Conservation (phyloP, 331 rosid species). For the Pyrus hybrid region DNA sequence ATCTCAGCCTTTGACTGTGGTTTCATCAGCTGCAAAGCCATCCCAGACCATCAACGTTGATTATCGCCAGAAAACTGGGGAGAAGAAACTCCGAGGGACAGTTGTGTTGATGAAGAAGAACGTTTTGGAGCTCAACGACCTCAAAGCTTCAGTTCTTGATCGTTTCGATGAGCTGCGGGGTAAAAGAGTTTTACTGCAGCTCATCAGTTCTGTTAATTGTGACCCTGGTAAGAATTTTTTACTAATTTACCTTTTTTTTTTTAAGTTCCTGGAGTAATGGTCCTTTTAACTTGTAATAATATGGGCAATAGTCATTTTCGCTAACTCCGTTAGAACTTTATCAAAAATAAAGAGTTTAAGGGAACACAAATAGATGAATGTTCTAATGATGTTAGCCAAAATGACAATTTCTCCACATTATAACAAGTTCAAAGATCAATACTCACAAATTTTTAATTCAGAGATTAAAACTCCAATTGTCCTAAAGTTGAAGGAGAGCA, state of each 20-base stretch:
- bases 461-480: no score
- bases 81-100: conserved; percentile 12
- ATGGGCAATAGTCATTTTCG: no score
- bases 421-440: no score
- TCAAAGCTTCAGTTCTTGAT: conserved; percentile 13
- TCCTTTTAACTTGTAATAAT: no score
- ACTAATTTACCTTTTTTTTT: background rate
- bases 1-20: conserved; percentile 7
- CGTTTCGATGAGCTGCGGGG: conserved; percentile 23
- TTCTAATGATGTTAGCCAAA: no score
- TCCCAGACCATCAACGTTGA: conserved; percentile 7
- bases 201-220: conserved; percentile 19
- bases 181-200: conserved; percentile 16
- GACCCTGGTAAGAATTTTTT: conserved; percentile 6
- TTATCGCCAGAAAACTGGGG: background rate
- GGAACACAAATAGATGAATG: no score
- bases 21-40: background rate
- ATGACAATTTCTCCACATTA: no score
- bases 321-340: no score
- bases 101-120: conserved; percentile 33
- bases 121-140: conserved; percentile 27
- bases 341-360: no score
- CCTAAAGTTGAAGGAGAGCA: no score
- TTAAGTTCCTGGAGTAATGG: no score
- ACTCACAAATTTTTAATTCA: no score